These are phyloP conservation scores for Solanum medicagineum DNA, from an alignment of 257 asterid genomes.

Conservation along the genomic window DNA sequence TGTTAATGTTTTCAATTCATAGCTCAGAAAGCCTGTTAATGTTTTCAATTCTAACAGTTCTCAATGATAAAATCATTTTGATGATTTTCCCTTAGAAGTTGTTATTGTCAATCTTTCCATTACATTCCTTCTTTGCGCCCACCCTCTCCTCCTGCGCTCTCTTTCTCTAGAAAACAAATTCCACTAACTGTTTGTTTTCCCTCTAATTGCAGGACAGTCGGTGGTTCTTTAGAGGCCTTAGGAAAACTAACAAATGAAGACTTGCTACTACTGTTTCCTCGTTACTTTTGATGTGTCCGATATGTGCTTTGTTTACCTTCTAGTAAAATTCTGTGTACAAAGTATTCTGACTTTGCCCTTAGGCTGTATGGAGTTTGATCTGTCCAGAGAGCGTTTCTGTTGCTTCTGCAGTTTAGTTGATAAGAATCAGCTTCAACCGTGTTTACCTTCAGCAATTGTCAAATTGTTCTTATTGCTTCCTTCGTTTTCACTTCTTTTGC, in stretches of 20 bases:
- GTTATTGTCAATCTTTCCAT: not conserved
- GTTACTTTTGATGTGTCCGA: not conserved
- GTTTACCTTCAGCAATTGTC: not conserved
- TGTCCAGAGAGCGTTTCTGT: not conserved
- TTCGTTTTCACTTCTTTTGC: not conserved
- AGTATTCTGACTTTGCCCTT: not conserved
- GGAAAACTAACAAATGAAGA: slow-evolving; percentile 69
- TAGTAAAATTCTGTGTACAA: not conserved
- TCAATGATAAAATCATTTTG: not conserved
- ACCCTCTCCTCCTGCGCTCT: not conserved
- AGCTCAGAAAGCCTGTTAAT: no score
- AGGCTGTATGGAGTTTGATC: not conserved
- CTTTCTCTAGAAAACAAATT: not conserved
- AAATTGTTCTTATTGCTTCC: not conserved
- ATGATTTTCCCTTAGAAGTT: not conserved
- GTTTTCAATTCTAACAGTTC: no score
- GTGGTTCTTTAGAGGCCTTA: slow-evolving; percentile 67
- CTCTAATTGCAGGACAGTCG: slow-evolving; percentile 51
- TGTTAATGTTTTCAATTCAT: no score
- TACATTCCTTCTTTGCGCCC: not conserved
- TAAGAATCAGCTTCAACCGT: not conserved
- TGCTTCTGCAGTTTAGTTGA: not conserved
- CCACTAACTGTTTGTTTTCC: not conserved
- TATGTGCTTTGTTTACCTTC: not conserved
- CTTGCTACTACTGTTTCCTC: slow-evolving; percentile 37